phyloP scores from a whole-genome alignment of 129 eudicot genomes.

The Escallonia herrerae region DNA sequence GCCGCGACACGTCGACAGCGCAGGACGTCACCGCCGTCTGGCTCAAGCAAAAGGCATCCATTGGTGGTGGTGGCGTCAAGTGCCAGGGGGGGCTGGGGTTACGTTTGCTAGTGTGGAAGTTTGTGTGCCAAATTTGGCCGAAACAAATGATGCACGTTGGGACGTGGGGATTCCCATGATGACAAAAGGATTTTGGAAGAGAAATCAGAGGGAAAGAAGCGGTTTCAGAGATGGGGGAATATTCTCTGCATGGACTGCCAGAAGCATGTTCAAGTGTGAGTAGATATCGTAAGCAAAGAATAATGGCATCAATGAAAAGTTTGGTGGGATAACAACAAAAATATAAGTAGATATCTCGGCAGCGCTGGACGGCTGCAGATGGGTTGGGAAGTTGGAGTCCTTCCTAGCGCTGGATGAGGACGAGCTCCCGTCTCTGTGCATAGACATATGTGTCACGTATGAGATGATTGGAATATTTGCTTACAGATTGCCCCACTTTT shows the following conservation, averaged over 20 bases:
- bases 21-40: too few relatives aligned
- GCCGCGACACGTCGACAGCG: neutral
- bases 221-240: neutral
- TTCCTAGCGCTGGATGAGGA: too few relatives aligned
- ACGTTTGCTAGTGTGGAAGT: neutral
- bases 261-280: conserved; percentile 3
- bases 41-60: neutral
- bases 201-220: neutral
- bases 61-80: neutral
- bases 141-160: neutral
- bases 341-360: too few relatives aligned
- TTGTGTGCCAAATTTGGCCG: neutral
- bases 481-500: too few relatives aligned
- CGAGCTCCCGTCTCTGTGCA: too few relatives aligned
- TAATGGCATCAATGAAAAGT: too few relatives aligned
- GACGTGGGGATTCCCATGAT: neutral
- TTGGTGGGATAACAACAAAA: too few relatives aligned
- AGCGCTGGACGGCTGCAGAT: too few relatives aligned
- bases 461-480: too few relatives aligned
- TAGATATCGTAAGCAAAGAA: too few relatives aligned
- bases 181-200: neutral
- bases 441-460: too few relatives aligned
- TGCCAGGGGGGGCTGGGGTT: neutral
- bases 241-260: conserved; percentile 3
- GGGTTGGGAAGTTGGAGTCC: too few relatives aligned